phyloP scores from a whole-genome alignment of 768 basidiomycete genomes.

The Russula virescens region DNA sequence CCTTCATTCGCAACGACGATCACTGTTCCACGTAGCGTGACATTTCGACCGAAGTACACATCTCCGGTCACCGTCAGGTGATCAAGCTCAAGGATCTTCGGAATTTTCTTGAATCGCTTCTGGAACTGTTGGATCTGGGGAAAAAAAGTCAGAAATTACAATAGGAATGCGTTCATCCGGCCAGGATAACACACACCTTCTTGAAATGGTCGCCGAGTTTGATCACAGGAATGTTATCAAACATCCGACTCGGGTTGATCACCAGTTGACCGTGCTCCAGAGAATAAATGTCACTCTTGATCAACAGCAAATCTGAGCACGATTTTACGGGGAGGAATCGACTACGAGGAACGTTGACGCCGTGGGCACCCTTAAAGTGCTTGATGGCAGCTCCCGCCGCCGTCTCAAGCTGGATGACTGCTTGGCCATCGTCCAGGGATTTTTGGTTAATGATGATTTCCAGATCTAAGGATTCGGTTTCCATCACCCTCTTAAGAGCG shows the following conservation, averaged over 20 bases:
- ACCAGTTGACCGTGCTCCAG: conserved; percentile 63
- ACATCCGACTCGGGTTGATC: conserved; percentile 54
- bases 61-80: conserved; percentile 70
- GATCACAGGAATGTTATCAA: conserved; percentile 62
- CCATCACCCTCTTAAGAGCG: conserved; percentile 73
- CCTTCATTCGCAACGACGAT: conserved; percentile 58
- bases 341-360: conserved; percentile 66
- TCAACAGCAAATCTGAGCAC: conserved; percentile 58
- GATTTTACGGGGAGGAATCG: conserved; percentile 66
- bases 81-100: conserved; percentile 66
- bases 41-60: conserved; percentile 60
- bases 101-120: conserved; percentile 72
- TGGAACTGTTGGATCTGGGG: conserved; percentile 54
- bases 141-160: background rate
- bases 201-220: conserved; percentile 76
- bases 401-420: conserved; percentile 74
- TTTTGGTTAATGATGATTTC: conserved; percentile 80
- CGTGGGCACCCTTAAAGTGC: conserved; percentile 59
- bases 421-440: conserved; percentile 59
- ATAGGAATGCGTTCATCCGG: background rate
- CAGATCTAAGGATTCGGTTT: conserved; percentile 57
- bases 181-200: conserved; percentile 43
- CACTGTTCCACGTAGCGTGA: conserved; percentile 60
- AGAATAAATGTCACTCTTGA: conserved; percentile 66
- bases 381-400: conserved; percentile 74